These are phyloP conservation scores for Hericium alpestre DNA, from an alignment of 768 basidiomycete genomes.

Conservation along the genomic window DNA sequence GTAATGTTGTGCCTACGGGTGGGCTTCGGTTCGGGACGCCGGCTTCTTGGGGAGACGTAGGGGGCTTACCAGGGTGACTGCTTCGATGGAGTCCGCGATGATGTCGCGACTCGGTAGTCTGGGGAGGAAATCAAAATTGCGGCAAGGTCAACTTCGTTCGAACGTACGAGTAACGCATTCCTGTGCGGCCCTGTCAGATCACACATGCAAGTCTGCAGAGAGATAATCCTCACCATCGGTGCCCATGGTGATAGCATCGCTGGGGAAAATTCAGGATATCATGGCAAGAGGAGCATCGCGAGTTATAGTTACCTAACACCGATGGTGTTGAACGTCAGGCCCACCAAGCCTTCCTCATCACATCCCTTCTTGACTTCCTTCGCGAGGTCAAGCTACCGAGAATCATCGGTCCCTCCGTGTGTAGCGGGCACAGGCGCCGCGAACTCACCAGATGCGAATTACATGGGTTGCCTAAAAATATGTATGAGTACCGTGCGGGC, in stretches of 20 bases:
- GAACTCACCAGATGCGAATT: constrained; percentile 65
- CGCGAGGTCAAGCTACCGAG: constrained; percentile 60
- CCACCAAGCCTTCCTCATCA: constrained; percentile 68
- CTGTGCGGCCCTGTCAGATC: constrained; percentile 25
- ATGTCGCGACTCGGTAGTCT: constrained; percentile 81
- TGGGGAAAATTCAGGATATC: constrained; percentile 14
- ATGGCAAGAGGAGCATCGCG: not conserved
- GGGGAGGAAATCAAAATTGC: not conserved
- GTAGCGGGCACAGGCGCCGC: not conserved
- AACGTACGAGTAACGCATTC: constrained; percentile 80
- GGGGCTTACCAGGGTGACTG: constrained; percentile 49
- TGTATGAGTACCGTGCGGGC: not conserved
- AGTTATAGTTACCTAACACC: constrained; percentile 53
- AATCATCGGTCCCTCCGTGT: too few species aligned
- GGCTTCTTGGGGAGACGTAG: not conserved
- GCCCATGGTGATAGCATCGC: constrained; percentile 86
- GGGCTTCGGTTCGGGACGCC: not conserved
- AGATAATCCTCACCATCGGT: constrained; percentile 53
- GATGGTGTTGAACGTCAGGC: constrained; percentile 76
- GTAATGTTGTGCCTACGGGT: constrained; percentile 67
- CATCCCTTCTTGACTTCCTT: constrained; percentile 77
- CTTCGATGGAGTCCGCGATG: constrained; percentile 85
- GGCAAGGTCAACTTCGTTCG: not conserved
- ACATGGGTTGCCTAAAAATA: constrained; percentile 63
- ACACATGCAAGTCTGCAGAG: not conserved